Conservation (phyloP, 208 protist species). For the Trichomonas tenax region DNA sequence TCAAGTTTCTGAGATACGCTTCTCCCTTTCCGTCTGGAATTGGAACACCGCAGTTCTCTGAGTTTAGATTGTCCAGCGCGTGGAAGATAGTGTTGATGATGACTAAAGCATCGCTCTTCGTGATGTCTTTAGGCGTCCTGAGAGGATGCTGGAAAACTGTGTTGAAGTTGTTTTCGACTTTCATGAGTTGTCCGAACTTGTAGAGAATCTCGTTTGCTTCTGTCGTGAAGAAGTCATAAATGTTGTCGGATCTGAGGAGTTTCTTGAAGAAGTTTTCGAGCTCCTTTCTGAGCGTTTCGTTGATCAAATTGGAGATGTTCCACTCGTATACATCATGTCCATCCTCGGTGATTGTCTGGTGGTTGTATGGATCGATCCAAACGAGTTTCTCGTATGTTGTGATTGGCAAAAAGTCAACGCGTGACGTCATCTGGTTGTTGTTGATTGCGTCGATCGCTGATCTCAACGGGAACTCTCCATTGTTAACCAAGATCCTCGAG, state of each 20-base stretch:
- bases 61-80: not conserved
- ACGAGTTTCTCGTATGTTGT: not conserved
- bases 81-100: not conserved
- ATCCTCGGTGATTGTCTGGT: not conserved
- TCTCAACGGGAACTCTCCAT: not conserved
- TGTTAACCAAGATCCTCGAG: not conserved
- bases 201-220: not conserved
- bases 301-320: not conserved
- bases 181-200: not conserved
- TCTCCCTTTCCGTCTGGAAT: not conserved
- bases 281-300: too few species aligned
- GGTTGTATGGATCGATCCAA: not conserved
- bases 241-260: not conserved
- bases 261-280: not conserved
- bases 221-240: not conserved
- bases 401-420: not conserved
- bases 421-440: not conserved
- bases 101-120: not conserved
- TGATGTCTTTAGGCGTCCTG: not conserved
- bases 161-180: not conserved
- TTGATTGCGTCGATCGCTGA: not conserved
- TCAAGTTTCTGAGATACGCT: not conserved
- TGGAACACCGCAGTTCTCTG: not conserved
- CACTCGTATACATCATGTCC: not conserved
- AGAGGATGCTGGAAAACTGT: not conserved